Base-by-base conservation (phyloP, 2,329 filamentous ascomycete species). In the Diplocarpon rosae region DNA sequence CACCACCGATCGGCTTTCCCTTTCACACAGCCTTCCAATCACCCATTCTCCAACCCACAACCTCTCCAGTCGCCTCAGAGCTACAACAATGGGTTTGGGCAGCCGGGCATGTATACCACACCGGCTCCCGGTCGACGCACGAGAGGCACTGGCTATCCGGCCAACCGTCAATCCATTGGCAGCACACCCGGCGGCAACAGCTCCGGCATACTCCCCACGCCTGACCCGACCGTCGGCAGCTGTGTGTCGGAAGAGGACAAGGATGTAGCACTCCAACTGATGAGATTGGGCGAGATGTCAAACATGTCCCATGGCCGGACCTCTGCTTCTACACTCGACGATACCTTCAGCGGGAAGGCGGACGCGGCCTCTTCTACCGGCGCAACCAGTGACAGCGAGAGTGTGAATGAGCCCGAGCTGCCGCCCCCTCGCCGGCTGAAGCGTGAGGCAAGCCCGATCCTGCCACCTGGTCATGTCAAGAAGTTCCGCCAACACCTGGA, bases 201-300 rank as follows among this genome's bases (percentile, higher is more conserved):
- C 39, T 62, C 70, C 51, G 79, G 80, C 43, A 76, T 93, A 55
- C 70, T 95, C 52, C 89, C 89, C 15, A 98, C 92, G 2, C 92
- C 92, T 20, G 92, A 96, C 58, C 90, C 90, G n/a, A 98, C 92
- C 11, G 85, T 96, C 56, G 86, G 86, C 43, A 96, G 90, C 66
- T 93, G 87, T 64, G 90, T 98, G 64, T 96, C 90, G 12, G 92
- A 98, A 62, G 92, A 98, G 65, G 78, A 82, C 56, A 82, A 82
- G 61, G 92, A 98, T 65, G 92, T 96, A 50, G 92, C 92, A 46
- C 82, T 95, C 61, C 92, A 96, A 67, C 72, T 98, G 59, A 96
- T 98, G 81, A 84, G 90, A 56, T 76, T 98, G 43, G 89, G 92
- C 37, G 89, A 95, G 62, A 86, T 89, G 56, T 92, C 88, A 45